phyloP scores from a whole-genome alignment of 305 asterid species.

The Fraxinus paxiana region DNA sequence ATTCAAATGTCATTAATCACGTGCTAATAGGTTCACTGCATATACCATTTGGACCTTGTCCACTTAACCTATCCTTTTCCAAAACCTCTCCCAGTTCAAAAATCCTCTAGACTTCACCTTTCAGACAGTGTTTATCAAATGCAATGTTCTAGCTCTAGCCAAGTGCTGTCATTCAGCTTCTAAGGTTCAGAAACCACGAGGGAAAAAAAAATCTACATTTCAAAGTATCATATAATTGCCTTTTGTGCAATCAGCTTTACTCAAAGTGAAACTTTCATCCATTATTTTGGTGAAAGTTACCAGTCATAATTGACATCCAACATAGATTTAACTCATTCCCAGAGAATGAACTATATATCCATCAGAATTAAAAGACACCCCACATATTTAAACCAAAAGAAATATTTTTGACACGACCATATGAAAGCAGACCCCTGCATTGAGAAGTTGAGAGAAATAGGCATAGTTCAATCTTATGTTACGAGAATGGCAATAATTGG shows the following conservation, averaged over 20 bases:
- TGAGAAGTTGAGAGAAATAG: neutral
- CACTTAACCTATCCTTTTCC: neutral
- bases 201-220: neutral
- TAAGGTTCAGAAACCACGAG: neutral
- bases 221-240: neutral
- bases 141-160: neutral
- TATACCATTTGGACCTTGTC: conserved; percentile 2
- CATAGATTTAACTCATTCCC: neutral
- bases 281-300: neutral
- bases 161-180: neutral
- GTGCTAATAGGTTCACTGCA: neutral
- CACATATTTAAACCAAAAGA: neutral
- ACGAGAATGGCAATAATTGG: neutral
- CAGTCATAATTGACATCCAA: neutral
- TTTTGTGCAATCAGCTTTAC: neutral
- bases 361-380: neutral
- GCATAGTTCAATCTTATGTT: neutral
- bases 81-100: neutral
- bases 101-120: neutral
- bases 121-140: neutral
- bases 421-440: neutral
- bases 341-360: neutral
- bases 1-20: neutral
- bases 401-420: neutral
- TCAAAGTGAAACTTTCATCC: neutral